Percentiles rank a stretch among this genome's conserved stretches.
Evolutionary conservation across 1,139 yeast species (phyloP).

Genomic region (Taphrina betulina): DNA sequence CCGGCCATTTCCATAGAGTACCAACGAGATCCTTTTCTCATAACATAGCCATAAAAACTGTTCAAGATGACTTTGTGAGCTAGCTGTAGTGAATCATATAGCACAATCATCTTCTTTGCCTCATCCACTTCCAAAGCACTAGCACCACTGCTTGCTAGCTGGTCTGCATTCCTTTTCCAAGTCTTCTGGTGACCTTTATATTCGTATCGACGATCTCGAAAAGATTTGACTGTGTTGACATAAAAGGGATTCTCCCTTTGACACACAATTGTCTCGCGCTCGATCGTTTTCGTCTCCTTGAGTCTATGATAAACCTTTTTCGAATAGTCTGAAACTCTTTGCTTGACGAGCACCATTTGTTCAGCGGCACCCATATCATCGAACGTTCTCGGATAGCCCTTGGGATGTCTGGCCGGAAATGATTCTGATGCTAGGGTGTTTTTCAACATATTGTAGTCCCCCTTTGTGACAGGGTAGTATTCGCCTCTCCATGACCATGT

Average conservation of each 20-base stretch:
- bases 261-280: constrained; percentile 90
- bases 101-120: constrained; percentile 87
- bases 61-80: constrained; percentile 97
- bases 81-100: constrained; percentile 90
- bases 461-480: constrained; percentile 83
- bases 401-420: constrained; percentile 56
- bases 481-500: constrained; percentile 99
- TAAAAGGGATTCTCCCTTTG: constrained; percentile 98
- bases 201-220: constrained; percentile 94
- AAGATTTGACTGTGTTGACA: constrained; percentile 88
- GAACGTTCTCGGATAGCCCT: constrained; percentile 58
- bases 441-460: constrained; percentile 87
- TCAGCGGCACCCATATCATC: constrained; percentile 75
- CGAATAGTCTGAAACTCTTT: constrained; percentile 80
- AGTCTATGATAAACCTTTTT: constrained; percentile 79
- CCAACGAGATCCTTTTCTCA: constrained; percentile 99
- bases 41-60: constrained; percentile 96
- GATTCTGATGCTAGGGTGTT: constrained; percentile 76
- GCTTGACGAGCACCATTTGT: constrained; percentile 72
- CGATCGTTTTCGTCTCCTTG: constrained; percentile 78
- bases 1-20: constrained; percentile 99
- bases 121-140: constrained; percentile 63
- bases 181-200: constrained; percentile 90
- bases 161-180: constrained; percentile 80
- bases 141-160: constrained; percentile 55